A percentile compares a stretch with the other conserved stretches of the same genome.
These are phyloP conservation scores for Lobosporangium transversale DNA, from an alignment of 192 early-diverging fungal genomes.

Conservation along the genomic window DNA sequence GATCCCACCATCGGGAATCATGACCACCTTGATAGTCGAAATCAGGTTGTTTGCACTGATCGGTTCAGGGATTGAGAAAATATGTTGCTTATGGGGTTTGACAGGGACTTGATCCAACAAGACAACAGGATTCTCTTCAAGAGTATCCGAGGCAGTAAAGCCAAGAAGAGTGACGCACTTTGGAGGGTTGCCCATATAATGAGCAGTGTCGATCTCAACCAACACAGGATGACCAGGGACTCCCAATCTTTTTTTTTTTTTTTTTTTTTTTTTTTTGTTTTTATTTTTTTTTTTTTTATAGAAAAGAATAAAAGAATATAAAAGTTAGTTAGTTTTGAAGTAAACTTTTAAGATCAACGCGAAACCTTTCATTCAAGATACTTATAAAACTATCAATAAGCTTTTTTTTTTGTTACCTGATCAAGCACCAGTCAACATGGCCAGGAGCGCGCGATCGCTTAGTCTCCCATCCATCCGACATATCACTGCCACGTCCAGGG, in stretches of 20 bases:
- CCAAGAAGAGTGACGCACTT: conserved; percentile 76
- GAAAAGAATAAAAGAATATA: too few species aligned
- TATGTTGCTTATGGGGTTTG: conserved; percentile 74
- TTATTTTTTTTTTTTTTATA: too few species aligned
- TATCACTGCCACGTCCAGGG: conserved; percentile 78
- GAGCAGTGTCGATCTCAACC: conserved; percentile 85
- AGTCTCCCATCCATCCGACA: conserved; percentile 96
- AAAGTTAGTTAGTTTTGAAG: too few species aligned
- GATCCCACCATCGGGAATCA: conserved; percentile 83
- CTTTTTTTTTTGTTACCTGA: too few species aligned
- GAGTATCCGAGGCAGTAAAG: conserved; percentile 14
- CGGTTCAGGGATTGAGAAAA: conserved; percentile 63
- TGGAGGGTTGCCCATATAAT: conserved; percentile 92
- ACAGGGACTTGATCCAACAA: conserved; percentile 27
- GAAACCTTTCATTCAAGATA: too few species aligned
- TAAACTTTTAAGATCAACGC: too few species aligned
- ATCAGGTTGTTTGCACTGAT: conserved; percentile 51
- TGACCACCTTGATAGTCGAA: conserved; percentile 62
- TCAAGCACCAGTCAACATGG: conserved; percentile 72
- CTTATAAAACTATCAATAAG: too few species aligned
- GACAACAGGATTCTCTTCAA: conserved; percentile 21
- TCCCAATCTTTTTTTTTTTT: too few species aligned
- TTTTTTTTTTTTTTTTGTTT: too few species aligned
- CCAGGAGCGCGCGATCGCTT: conserved; percentile 77
- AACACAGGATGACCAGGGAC: conserved; percentile 71